Base-by-base conservation (phyloP, 108 stramenopile species). In the Phaeodactylum tricornutum region DNA sequence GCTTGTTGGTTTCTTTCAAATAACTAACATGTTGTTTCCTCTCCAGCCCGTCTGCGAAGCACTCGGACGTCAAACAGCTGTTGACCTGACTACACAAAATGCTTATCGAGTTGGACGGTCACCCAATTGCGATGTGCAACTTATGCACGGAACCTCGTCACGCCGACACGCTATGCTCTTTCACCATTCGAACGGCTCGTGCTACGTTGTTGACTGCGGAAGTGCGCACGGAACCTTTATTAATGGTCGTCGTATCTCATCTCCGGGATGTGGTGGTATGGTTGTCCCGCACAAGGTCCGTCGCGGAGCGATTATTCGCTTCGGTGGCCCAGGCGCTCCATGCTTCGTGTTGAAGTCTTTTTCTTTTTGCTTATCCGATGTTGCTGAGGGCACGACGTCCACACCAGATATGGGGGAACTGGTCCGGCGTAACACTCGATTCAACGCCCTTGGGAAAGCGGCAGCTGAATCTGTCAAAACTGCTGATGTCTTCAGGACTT, bases 101-200 rank as follows among this genome's bases (percentile, higher is more conserved):
- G 72, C 69, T 29, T 72, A 74, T 44, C 64, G 75, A 38, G 47
- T 87, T 16, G 85, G 85, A 0, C 72, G 85, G 8, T 82, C 85
- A 11, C 81, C 80, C 1, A 54, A 62, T 14, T 67, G 66, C 26
- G 74, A 87, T 53, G 62, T 87, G 39, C 73, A 73, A 47, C 69
- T 87, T 20, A 32, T 67, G n/a, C 81, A 82, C 43, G 70, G 52
- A 1, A 82, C 81, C 1, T 78, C 78, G 3, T 79, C 77, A 29
- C 61, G 85, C 35, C 64, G 64, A 29, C 85, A 87, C 45, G 85
- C 85, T 6, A 71, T 87, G 59, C 59, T 87, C 21, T 87, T 87
- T 45, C 85, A 87, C 46, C 85, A 87, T 55, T 65, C 78, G n/a
- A 83, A 83, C 48, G 81, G 81, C 15, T 74, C 69, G 5, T 87